Base-by-base conservation (phyloP, 139 green algal species). In the Volvox reticuliferus region DNA sequence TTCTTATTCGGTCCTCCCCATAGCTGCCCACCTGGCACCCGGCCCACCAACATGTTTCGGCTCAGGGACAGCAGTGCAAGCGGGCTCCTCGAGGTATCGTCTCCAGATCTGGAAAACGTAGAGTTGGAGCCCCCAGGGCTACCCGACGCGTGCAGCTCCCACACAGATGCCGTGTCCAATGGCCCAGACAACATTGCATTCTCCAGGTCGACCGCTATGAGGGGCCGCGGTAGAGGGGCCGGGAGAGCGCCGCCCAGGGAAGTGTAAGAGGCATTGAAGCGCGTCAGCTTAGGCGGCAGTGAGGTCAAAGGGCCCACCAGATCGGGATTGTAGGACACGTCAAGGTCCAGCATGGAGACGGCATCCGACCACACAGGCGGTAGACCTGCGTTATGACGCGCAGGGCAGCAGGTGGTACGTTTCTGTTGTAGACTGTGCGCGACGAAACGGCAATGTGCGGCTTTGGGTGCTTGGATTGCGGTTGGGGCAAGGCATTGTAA, bases 191-290 rank as follows among this genome's bases (percentile, higher is more conserved):
- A 35, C 12, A 62, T 63, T 12, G 82, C 62, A 12, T 3, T 12
- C n/a, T 76, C 14, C n/a, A 88, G 9, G 20, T 88, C 82, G 5
- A 88, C 21, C 30, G 30, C 30, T 1, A 78, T 21, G 17, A 88
- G 62, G 18, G 14, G 24, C 36, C 19, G 2, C 32, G 82, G 82
- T 55, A 88, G 82, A 21, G 30, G 82, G 20, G 30, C 73, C 32
- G 82, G 82, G 30, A 88, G 13, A 32, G n/a, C 62, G 62, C 82
- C 82, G 62, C 82, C 82, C 82, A 88, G 62, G 30, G n/a, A 14
- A 22, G 82, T 78, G 62, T 13, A n/a, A 6, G 82, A 88, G 62
- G 62, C 32, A 55, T 88, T 88, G 32, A 88, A 63, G 62, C 67
- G 32, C 32, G 24, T 12, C 82, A 88, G 82, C 12, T 13, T 33